Base-by-base conservation (phyloP, 495 filamentous ascomycete genomes). In the Hypoxylon crocopeplum region DNA sequence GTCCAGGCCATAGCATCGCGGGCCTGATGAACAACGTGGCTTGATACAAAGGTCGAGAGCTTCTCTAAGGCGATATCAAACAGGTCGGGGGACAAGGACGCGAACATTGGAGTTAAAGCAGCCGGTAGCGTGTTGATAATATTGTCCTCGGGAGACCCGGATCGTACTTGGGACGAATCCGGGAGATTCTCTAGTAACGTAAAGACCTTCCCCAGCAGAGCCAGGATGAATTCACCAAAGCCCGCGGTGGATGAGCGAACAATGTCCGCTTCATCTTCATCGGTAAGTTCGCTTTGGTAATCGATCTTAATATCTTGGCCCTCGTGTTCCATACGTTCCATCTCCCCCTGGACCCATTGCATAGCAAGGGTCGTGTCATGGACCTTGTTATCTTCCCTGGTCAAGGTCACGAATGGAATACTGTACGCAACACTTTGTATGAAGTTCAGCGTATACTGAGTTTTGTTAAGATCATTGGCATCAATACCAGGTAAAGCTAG, bases 1-100 rank as follows among this genome's bases (percentile, higher is more conserved):
- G 97, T 97, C 79, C 96, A 99, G 1, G 94, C 94, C 91, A 98
- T 97, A 13, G 95, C 94, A 79, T 99, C 94, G 56, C 94, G 81
- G 32, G 94, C 93, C 72, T 98, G 94, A 64, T 99, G 93, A 17
- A 98, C 93, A 32, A 98, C 95, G 77, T 99, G 95, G 59, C 89
- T 89, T 16, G 87, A 86, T n/a, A 97, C 88, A 68, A 98, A 98
- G 48, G 91, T 82, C 2, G 91, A 89, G 47, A 99, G 86, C 75
- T 98, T 97, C 41, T 93, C 85, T 47, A 98, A 74, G 5, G 92
- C 91, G 64, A 92, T 86, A 67, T 97, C 93, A 64, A 92, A 99
- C 17, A 96, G 84, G 62, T 96, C 92, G 0, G 92, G 92, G 0
- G 92, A 97, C n/a, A 99, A 76, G 0, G 91, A 88, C 5, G 93